Evolutionary conservation across 257 asterid species (phyloP), one percentile per base, ranked within the genome.

Genomic region (Sherardia arvensis): DNA sequence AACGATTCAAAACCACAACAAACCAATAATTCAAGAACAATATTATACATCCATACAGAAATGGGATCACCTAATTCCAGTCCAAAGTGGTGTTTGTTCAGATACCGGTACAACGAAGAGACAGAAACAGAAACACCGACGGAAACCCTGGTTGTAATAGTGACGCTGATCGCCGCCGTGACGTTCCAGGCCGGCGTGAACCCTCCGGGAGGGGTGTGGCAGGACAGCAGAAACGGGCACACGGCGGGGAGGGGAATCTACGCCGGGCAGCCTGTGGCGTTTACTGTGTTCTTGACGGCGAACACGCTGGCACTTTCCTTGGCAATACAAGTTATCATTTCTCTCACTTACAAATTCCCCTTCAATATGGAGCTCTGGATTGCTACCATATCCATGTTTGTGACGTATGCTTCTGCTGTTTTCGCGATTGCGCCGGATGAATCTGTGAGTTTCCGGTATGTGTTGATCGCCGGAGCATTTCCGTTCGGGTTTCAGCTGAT

Each of bases 141-240:
- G 4, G 72, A 68, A 0, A 47, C 66, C 8, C 66, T 68, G 7
- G 10, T 68, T 5, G 59, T n/a, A n/a, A n/a, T 68, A 3, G 72
- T 47, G 34, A 64, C 72, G 34, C 11, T 68, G n/a, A 59, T 68
- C 53, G 72, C 72, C 34, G 59, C 72, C n/a, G 61, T 59, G 59
- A 68, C 72, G 7, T 59, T 59, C 49, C 47, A 53, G 29, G 66
- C 72, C 15, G 72, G 72, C 28, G 66, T 68, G 27, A 68, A 59
- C 49, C 91, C 90, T 3, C 89, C 88, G 0, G 87, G 91, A 1
- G 88, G 91, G 5, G 79, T 80, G 5, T 84, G 91, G 88, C 84
- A 38, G 47, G 47, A 86, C 51, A 85, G 82, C 5, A 1, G 33
- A 17, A 64, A 11, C 7, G 47, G 26, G 1, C 85, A 69, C 69